phyloP scores from a whole-genome alignment of 2,329 filamentous ascomycete genomes.

The Neospermospora avenae region DNA sequence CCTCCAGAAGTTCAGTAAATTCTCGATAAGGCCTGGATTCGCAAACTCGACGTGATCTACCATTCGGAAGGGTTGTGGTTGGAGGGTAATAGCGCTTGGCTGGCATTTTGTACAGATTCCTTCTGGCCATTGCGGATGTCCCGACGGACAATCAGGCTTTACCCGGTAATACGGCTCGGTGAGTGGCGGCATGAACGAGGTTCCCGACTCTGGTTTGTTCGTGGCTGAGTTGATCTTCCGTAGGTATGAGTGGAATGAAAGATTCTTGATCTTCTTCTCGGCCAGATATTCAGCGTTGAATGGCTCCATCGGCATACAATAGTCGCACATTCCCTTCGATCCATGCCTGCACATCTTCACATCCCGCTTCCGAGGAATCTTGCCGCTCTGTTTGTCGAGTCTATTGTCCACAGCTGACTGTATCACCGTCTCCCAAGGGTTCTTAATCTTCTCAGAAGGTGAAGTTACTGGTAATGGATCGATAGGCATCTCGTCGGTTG shows the following conservation, averaged over 20 bases:
- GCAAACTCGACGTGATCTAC: slow-evolving; percentile 98
- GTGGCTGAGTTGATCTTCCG: slow-evolving; percentile 94
- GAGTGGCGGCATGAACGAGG: slow-evolving; percentile 93
- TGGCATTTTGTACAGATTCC: slow-evolving; percentile 99
- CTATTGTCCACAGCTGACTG: slow-evolving; percentile 85
- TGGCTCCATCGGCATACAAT: slow-evolving; percentile 95
- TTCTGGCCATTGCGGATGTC: slow-evolving; percentile 89
- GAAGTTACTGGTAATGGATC: slow-evolving; percentile 55
- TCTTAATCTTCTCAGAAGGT: slow-evolving; percentile 65
- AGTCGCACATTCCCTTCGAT: slow-evolving; percentile 97
- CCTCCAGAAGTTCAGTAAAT: slow-evolving; percentile 90
- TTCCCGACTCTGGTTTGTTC: slow-evolving; percentile 91
- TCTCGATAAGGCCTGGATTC: slow-evolving; percentile 77
- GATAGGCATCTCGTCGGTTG: slow-evolving; percentile 64
- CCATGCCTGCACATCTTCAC: slow-evolving; percentile 91
- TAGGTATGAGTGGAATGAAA: slow-evolving; percentile 92
- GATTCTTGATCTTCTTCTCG: slow-evolving; percentile 98
- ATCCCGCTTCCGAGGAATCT: slow-evolving; percentile 74
- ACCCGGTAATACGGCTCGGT: slow-evolving; percentile 92
- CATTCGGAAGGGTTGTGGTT: slow-evolving; percentile 92
- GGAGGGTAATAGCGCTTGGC: slow-evolving; percentile 91
- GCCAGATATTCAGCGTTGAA: slow-evolving; percentile 85
- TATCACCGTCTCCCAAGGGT: slow-evolving; percentile 87
- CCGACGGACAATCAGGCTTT: slow-evolving; percentile 82
- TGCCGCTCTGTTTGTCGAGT: slow-evolving; percentile 85